Base-by-base conservation (phyloP, 495 filamentous ascomycete genomes). In the Daldinia loculata region DNA sequence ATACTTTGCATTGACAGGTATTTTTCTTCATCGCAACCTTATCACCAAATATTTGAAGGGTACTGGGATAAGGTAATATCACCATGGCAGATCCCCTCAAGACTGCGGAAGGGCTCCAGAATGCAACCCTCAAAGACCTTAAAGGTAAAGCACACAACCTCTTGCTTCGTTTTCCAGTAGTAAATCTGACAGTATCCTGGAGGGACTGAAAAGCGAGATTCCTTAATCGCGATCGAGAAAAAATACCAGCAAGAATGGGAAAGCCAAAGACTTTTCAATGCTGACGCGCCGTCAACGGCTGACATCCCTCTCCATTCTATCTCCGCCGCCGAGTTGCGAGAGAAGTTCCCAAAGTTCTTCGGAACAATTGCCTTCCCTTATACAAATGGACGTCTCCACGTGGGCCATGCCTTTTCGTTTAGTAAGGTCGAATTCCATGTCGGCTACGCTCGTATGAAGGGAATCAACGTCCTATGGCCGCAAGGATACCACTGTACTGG, bases 401-500 rank as follows among this genome's bases (percentile, higher is more conserved):
- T 91, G 14, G 95, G 95, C 55, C 95, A 98, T 82, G 90, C 87
- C 71, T 98, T 98, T 80, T 93, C 93, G 22, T 87, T 91, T 65
- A 89, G 85, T 76, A 98, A 98, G 79, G 89, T 97, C 69, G 95
- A 99, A 79, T 99, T 97, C 79, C 88, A 89, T 69, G 87, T 89
- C 41, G 92, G 94, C 38, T 91, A 90, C 69, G 89, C 90, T 41
- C 84, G 95, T 39, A 96, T 98, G 94, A 88, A 95, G 79, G 95
- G 95, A 68, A 93, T 93, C 82, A 84, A 91, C 51, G 85, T 88
- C 64, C 84, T 98, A 50, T 98, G 95, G 80, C 95, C 95, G 59
- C 88, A 92, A 55, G 96, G 95, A 14, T 98, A 92, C 81, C 95
- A 99, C 82, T 96, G 93, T 81, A 98, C 96, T 0, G 95, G 95